Conservation (phyloP, 2,329 filamentous ascomycete species). For the Phaeosphaeriaceae sp. region DNA sequence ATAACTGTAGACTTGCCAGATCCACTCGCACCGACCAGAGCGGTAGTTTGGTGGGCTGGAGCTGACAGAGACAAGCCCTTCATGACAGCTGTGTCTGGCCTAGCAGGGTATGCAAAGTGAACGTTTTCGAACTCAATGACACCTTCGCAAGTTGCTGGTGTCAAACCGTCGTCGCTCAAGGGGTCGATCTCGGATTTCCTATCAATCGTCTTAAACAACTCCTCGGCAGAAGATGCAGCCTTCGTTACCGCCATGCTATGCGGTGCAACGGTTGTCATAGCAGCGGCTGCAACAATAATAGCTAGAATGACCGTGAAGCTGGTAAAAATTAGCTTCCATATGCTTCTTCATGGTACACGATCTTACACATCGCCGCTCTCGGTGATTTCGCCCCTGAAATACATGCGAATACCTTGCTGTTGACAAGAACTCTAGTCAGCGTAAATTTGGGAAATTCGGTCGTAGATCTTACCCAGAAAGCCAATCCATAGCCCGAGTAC, state of each 20-base stretch:
- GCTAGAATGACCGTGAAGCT: slow-evolving; percentile 43
- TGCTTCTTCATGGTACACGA: neutral
- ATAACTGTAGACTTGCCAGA: slow-evolving; percentile 95
- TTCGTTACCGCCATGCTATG: slow-evolving; percentile 77
- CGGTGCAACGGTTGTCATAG: slow-evolving; percentile 85
- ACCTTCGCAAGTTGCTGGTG: slow-evolving; percentile 32
- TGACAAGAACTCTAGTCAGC: neutral
- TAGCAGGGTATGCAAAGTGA: slow-evolving; percentile 91
- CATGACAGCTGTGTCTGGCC: slow-evolving; percentile 89
- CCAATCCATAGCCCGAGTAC: slow-evolving; percentile 55
- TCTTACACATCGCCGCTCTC: slow-evolving; percentile 45
- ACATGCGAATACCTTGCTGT: slow-evolving; percentile 61
- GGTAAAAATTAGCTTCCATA: neutral
- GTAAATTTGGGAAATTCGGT: neutral
- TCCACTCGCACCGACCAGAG: slow-evolving; percentile 90
- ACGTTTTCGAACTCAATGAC: slow-evolving; percentile 80
- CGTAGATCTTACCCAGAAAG: slow-evolving; percentile 47
- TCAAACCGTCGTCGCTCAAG: slow-evolving; percentile 29
- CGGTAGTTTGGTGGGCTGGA: slow-evolving; percentile 89
- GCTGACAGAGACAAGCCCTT: slow-evolving; percentile 78
- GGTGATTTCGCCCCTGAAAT: slow-evolving; percentile 62
- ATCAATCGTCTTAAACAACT: slow-evolving; percentile 69
- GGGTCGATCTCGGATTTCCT: slow-evolving; percentile 80
- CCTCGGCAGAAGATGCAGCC: slow-evolving; percentile 42
- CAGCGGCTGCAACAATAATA: slow-evolving; percentile 58